Evolutionary conservation across 495 filamentous ascomycete genomes (phyloP), one percentile per base, ranked within the genome.

Genomic region (Astrothelium subdiscretum): DNA sequence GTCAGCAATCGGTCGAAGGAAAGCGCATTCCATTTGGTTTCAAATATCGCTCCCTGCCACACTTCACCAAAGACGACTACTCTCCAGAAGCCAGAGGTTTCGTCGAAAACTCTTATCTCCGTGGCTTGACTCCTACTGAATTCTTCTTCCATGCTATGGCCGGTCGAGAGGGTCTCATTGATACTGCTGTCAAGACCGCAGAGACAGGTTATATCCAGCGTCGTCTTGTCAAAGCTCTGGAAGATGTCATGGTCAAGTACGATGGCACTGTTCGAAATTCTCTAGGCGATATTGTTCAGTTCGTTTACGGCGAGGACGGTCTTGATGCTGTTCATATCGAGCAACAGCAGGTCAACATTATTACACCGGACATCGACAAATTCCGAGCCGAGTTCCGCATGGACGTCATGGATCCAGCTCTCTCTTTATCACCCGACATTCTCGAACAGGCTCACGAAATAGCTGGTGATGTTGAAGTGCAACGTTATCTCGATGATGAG

Each of bases 141-240:
- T 99, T 97, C 74, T 99, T 96, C 80, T 99, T 99, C 81, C 94
- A 99, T 78, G 94, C 94, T 66, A 99, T 99, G 94, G 94, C 94
- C 77, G 94, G 94, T 88, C 87, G 94, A 77, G 94, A 99, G 76
- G 94, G 94, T 94, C 80, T 99, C 52, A 99, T 99, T 68, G 94
- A 99, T 83, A 99, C 94, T 24, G 94, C 94, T 68, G 94, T 99
- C 71, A 99, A 99, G 81, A 99, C 94, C 63, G 94, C 94, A 35
- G 94, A 99, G 71, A 99, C 94, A 44, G 94, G 94, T 76, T 99
- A 99, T 73, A 97, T 99, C 66, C 94, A 99, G 75, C 90, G 94
- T 74, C 89, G 95, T 76, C 81, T 99, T 40, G 94, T 99, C 70
- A 99, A 99, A 75, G 94, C 94, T 11, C 79, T 99, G 26, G 94